Conservation (phyloP, 176 grass and related monocot genomes). For the Musa schizocarpa region DNA sequence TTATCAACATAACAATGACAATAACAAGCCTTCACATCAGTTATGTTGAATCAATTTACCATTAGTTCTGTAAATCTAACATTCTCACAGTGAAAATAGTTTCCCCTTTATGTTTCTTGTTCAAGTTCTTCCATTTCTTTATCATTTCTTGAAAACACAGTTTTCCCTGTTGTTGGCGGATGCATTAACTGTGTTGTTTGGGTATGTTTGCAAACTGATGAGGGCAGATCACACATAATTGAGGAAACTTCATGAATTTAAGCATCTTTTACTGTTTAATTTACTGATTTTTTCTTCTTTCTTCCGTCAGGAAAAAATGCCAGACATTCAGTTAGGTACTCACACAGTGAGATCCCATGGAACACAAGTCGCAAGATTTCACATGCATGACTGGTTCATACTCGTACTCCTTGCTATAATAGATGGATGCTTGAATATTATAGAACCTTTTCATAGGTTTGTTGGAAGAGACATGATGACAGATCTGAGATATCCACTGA, state of each 20-base stretch:
- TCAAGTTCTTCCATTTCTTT: not conserved
- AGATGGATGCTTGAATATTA: slow-evolving; percentile 18
- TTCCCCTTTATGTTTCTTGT: not conserved
- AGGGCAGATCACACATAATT: not conserved
- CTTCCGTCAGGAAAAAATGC: not conserved
- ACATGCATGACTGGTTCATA: slow-evolving; percentile 16
- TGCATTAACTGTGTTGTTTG: not conserved
- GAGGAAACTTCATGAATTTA: not conserved
- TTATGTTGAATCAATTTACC: not conserved
- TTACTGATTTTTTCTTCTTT: not conserved
- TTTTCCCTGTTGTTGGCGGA: not conserved
- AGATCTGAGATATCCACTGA: slow-evolving; percentile 11
- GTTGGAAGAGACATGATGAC: slow-evolving; percentile 18
- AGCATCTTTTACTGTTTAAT: not conserved
- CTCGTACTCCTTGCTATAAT: slow-evolving; percentile 11
- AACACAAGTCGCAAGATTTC: slow-evolving; percentile 14
- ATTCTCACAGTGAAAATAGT: not conserved
- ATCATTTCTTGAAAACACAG: not conserved
- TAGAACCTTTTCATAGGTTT: slow-evolving; percentile 15
- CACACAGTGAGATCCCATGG: slow-evolving; percentile 18
- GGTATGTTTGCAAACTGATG: not conserved
- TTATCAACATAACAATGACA: too few relatives aligned
- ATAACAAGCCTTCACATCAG: too few relatives aligned
- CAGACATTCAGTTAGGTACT: not conserved
- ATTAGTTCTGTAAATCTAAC: not conserved